phyloP scores from a whole-genome alignment of 495 filamentous ascomycete genomes.

The Articulospora tetracladia region DNA sequence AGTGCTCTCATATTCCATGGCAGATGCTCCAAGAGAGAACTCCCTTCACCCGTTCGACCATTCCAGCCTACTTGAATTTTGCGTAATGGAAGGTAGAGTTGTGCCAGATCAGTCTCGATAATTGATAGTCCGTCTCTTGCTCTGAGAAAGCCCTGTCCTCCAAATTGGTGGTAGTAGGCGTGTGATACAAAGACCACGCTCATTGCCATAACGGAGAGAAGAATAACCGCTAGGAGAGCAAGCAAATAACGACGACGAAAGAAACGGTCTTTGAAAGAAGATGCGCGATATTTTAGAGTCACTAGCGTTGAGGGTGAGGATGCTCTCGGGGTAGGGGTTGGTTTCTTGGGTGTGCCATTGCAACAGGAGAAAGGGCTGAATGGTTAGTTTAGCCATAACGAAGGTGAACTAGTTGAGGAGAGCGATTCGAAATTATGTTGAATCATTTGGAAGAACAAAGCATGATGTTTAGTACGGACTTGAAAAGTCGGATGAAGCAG shows the following conservation, averaged over 20 bases:
- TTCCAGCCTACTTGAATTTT: constrained; percentile 1
- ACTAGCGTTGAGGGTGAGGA: constrained; percentile 6
- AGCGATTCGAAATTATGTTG: not conserved
- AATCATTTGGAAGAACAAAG: too few relatives aligned
- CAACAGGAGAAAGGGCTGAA: not conserved
- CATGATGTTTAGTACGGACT: too few relatives aligned
- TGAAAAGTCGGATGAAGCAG: too few relatives aligned
- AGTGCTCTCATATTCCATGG: constrained; percentile 2
- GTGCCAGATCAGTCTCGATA: not conserved
- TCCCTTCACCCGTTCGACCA: not conserved
- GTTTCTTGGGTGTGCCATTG: not conserved
- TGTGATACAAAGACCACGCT: constrained; percentile 17
- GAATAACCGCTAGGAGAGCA: not conserved
- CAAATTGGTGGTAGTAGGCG: constrained; percentile 12
- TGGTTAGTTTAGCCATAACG: not conserved
- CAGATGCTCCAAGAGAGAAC: not conserved
- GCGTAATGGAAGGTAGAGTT: constrained; percentile 14
- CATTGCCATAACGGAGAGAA: constrained; percentile 3
- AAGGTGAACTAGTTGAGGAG: not conserved
- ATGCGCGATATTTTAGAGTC: not conserved
- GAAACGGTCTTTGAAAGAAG: constrained; percentile 3
- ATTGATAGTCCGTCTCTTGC: not conserved
- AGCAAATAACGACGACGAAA: constrained; percentile 6
- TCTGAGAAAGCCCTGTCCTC: constrained; percentile 18
- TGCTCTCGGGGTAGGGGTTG: not conserved